Conservation (phyloP, 1,139 yeast species). For the Diutina neorugosa region DNA sequence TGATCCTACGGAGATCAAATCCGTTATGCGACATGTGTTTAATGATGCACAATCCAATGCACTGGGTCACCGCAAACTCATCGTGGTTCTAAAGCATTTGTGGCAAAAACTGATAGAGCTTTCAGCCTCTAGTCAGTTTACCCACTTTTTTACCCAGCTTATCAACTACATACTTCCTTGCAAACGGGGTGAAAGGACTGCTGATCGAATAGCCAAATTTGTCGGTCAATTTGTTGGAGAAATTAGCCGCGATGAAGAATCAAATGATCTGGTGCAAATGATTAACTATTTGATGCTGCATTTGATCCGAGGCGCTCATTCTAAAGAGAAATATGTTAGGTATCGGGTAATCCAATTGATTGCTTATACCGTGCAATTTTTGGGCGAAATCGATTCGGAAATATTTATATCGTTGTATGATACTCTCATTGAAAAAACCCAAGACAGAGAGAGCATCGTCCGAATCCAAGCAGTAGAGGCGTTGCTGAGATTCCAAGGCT, state of each 20-base stretch:
- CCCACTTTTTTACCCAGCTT: constrained; percentile 44
- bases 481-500: constrained; percentile 63
- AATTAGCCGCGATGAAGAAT: constrained; percentile 20
- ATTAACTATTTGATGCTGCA: constrained; percentile 51
- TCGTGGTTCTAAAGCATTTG: constrained; percentile 47
- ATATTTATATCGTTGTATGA: constrained; percentile 52
- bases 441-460: constrained; percentile 71
- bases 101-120: constrained; percentile 44
- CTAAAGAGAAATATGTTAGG: constrained; percentile 67
- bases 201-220: constrained; percentile 69
- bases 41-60: constrained; percentile 69
- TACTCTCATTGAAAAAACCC: constrained; percentile 50
- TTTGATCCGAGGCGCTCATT: constrained; percentile 62
- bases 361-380: constrained; percentile 58
- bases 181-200: constrained; percentile 60
- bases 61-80: constrained; percentile 69
- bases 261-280: constrained; percentile 20
- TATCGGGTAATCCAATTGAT: constrained; percentile 71
- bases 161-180: constrained; percentile 55
- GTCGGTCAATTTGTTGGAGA: constrained; percentile 50
- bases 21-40: constrained; percentile 58
- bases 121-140: constrained; percentile 46
- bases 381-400: constrained; percentile 69
- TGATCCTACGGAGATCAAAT: constrained; percentile 13
- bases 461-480: constrained; percentile 78